A percentile compares a stretch with the other conserved stretches of the same genome.
Conservation (phyloP, 1,284 basidiomycete species). For the Cystobasidiaceae sp. region DNA sequence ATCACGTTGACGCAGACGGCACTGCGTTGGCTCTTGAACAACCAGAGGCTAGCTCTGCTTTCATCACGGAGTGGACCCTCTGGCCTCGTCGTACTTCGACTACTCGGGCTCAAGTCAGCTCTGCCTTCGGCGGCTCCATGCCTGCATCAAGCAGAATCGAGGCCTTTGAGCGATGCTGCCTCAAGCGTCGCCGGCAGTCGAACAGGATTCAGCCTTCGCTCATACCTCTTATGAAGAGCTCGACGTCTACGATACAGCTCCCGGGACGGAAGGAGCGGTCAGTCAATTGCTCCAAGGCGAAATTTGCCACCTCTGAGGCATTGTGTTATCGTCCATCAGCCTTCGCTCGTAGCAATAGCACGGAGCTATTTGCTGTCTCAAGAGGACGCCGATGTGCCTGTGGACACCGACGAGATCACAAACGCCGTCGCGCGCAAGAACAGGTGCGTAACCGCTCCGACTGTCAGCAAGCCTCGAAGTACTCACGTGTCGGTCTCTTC, state of each 20-base stretch:
- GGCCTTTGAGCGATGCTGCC: not conserved
- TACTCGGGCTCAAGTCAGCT: too few relatives aligned
- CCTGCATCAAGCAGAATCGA: not conserved
- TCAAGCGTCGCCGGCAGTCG: not conserved
- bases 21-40: too few relatives aligned
- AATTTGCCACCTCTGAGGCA: not conserved
- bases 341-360: constrained; percentile 1
- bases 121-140: too few relatives aligned
- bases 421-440: not conserved
- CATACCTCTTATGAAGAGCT: not conserved
- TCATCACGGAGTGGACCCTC: too few relatives aligned
- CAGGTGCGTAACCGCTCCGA: not conserved
- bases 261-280: not conserved
- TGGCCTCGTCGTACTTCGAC: too few relatives aligned
- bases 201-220: not conserved
- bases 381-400: not conserved
- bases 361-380: not conserved
- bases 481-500: not conserved
- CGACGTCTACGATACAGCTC: not conserved
- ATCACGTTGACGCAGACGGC: too few relatives aligned
- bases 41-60: too few relatives aligned
- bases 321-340: not conserved
- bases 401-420: not conserved
- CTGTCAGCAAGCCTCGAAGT: not conserved
- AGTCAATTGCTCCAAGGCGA: not conserved